phyloP scores from a whole-genome alignment of 2,329 filamentous ascomycete species.

The Lachnellula arida region DNA sequence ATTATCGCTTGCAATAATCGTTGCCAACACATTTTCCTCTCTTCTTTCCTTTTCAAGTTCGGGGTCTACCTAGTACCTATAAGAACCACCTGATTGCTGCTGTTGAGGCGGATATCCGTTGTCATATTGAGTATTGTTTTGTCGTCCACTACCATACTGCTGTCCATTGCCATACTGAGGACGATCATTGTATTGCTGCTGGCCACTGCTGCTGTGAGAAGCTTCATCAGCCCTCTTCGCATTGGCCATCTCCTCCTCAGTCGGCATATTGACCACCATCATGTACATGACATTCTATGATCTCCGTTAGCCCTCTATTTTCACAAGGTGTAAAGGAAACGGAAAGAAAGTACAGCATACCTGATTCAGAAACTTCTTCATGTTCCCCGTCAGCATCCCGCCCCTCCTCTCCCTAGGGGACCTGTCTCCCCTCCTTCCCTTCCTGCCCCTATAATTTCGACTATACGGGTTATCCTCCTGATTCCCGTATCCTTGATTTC shows the following conservation, averaged over 20 bases:
- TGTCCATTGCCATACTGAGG: too few species aligned
- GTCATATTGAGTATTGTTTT: too few species aligned
- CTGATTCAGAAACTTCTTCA: slow-evolving; percentile 1
- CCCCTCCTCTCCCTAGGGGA: background rate
- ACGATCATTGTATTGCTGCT: too few species aligned
- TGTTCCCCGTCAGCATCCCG: background rate
- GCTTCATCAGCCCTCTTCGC: background rate
- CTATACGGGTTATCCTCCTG: background rate
- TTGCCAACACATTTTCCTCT: too few species aligned
- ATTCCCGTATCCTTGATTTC: background rate
- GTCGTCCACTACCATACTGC: too few species aligned
- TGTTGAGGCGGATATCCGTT: too few species aligned
- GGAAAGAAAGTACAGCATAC: background rate
- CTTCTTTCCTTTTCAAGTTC: too few species aligned
- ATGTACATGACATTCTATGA: slow-evolving; percentile 43
- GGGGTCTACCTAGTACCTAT: too few species aligned
- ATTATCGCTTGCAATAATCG: too few species aligned
- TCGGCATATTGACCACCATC: slow-evolving; percentile 46
- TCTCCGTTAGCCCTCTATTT: background rate
- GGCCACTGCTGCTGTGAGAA: background rate
- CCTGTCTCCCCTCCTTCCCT: background rate
- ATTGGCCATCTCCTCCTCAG: slow-evolving; percentile 15
- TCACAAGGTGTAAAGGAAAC: background rate
- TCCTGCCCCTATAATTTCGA: background rate
- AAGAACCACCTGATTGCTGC: too few species aligned